Evolutionary conservation across 352 stramenopile genomes (phyloP).

Genomic region (Phytopythium sindhum): DNA sequence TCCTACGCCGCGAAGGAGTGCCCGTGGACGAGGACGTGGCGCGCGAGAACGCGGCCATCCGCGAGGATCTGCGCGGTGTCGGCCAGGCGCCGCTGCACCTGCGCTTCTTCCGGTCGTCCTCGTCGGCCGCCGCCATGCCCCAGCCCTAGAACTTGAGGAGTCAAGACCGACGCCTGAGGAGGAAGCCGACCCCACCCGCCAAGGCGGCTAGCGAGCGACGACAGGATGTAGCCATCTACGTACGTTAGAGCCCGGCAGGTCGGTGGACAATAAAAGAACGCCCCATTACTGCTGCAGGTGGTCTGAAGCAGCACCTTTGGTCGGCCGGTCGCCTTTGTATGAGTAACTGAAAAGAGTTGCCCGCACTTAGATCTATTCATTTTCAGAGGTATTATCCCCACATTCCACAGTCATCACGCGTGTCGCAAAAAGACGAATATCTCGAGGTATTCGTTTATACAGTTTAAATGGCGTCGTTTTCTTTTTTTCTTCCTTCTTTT

Average conservation of each 20-base stretch:
- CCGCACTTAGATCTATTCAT: conserved; percentile 5
- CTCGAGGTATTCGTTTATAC: neutral
- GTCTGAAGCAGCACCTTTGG: too few relatives aligned
- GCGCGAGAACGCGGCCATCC: conserved; percentile 25
- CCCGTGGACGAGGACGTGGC: conserved; percentile 42
- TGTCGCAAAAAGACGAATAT: neutral
- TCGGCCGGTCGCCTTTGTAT: too few relatives aligned
- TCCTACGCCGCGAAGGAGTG: conserved; percentile 46
- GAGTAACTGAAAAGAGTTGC: too few relatives aligned
- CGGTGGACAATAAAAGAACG: too few relatives aligned
- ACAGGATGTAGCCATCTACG: too few relatives aligned
- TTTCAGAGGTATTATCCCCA: neutral
- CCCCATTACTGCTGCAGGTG: too few relatives aligned
- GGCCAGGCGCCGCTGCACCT: conserved; percentile 10
- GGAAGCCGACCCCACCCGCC: too few relatives aligned
- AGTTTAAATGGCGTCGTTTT: neutral
- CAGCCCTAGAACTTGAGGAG: neutral
- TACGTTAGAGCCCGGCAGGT: too few relatives aligned
- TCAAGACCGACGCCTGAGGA: too few relatives aligned
- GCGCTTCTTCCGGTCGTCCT: neutral
- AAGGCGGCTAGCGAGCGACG: too few relatives aligned
- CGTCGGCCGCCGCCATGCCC: neutral
- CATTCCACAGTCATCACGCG: neutral
- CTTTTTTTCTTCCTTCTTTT: conserved; percentile 1
- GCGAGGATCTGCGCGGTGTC: conserved; percentile 39